These are phyloP conservation scores for Nitzschia sp. DNA, from an alignment of 108 stramenopile genomes.

Conservation along the genomic window DNA sequence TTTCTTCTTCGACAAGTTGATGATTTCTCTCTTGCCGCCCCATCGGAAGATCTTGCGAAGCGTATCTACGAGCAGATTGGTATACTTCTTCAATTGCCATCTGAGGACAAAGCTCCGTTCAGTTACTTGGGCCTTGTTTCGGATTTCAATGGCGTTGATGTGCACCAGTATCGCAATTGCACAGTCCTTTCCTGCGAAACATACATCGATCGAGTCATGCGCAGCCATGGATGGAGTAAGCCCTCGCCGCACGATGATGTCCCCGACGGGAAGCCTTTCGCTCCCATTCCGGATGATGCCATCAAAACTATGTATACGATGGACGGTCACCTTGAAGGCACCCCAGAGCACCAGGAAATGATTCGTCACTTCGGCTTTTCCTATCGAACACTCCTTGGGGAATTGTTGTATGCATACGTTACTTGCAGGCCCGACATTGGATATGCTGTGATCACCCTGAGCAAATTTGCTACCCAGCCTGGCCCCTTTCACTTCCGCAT, in stretches of 20 bases:
- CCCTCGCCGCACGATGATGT: not conserved
- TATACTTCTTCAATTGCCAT: not conserved
- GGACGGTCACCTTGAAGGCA: slow-evolving; percentile 5
- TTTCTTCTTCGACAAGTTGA: slow-evolving; percentile 52
- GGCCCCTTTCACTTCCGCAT: slow-evolving; percentile 18
- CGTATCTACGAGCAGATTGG: not conserved
- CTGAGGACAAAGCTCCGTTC: slow-evolving; percentile 4
- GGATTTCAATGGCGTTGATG: slow-evolving; percentile 41
- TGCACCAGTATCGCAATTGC: slow-evolving; percentile 31
- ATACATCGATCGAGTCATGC: slow-evolving; percentile 34
- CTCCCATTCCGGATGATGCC: not conserved
- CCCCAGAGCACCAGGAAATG: not conserved
- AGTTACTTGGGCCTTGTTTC: slow-evolving; percentile 23
- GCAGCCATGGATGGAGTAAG: slow-evolving; percentile 34
- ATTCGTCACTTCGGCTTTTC: slow-evolving; percentile 12
- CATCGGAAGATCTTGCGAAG: slow-evolving; percentile 13
- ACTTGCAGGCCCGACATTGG: slow-evolving; percentile 43
- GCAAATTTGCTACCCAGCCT: no score
- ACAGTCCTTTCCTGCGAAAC: slow-evolving; percentile 30
- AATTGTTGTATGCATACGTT: slow-evolving; percentile 34
- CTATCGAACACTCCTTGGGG: no score
- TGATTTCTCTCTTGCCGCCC: slow-evolving; percentile 19
- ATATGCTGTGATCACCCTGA: no score
- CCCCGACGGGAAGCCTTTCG: not conserved
- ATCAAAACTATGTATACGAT: not conserved